Percentiles rank a stretch among this genome's conserved stretches.
Evolutionary conservation across 1,139 yeast species (phyloP).

Genomic region (Kodamaea derodonti): DNA sequence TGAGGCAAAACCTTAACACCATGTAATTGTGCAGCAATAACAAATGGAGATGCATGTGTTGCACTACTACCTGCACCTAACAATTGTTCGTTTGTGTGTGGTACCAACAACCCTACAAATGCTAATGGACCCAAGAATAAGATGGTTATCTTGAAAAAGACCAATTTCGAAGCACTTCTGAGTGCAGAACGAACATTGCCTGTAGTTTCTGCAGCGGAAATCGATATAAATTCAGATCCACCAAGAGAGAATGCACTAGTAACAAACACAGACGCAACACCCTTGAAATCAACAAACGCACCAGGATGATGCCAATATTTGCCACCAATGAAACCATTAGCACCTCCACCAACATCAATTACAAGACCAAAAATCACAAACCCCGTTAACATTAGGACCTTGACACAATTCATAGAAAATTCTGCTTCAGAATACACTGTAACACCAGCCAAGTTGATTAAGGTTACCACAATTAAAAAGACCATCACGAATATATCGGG

Average conservation of each 20-base stretch:
- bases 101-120: constrained; percentile 23
- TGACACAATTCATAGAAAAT: constrained; percentile 21
- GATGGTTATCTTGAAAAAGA: constrained; percentile 19
- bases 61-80: constrained; percentile 18
- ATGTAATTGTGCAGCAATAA: constrained; percentile 22
- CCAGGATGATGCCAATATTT: constrained; percentile 28
- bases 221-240: constrained; percentile 26
- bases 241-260: constrained; percentile 39
- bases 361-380: constrained; percentile 29
- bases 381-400: constrained; percentile 20
- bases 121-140: constrained; percentile 22
- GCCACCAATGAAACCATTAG: constrained; percentile 26
- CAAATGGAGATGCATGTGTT: constrained; percentile 23
- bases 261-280: constrained; percentile 36
- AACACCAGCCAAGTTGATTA: constrained; percentile 25
- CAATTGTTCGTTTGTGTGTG: constrained; percentile 15
- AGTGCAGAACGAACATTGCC: constrained; percentile 21
- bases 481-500: constrained; percentile 29
- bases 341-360: constrained; percentile 27
- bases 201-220: constrained; percentile 20
- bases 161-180: constrained; percentile 20
- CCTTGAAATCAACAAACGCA: constrained; percentile 34
- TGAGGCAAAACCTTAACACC: constrained; percentile 22
- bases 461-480: constrained; percentile 21
- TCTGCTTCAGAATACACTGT: constrained; percentile 32